These are phyloP conservation scores for Neurospora intermedia DNA, from an alignment of 495 filamentous ascomycete species.

Conservation along the genomic window DNA sequence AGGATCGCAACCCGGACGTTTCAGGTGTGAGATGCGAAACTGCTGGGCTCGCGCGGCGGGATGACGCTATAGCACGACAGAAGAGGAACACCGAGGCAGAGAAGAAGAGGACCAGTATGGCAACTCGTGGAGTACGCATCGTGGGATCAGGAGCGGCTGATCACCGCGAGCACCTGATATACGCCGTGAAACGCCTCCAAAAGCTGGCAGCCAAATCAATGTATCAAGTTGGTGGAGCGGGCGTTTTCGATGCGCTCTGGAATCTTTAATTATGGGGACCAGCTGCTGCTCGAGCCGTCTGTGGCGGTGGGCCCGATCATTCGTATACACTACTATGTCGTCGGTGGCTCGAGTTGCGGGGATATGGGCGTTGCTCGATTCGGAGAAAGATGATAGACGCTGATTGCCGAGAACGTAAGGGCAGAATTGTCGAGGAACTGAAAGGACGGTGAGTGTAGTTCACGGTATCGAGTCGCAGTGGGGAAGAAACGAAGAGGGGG, in stretches of 20 bases:
- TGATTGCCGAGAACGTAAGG: neutral
- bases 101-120: conserved; percentile 36
- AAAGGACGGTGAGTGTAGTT: neutral
- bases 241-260: neutral
- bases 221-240: neutral
- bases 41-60: conserved; percentile 15
- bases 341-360: neutral
- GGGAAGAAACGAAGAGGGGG: neutral
- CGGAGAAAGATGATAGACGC: neutral
- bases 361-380: neutral
- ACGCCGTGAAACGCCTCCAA: neutral
- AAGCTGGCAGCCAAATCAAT: neutral
- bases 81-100: conserved; percentile 37
- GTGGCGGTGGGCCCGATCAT: conserved; percentile 1
- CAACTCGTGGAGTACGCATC: conserved; percentile 38
- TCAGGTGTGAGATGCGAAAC: conserved; percentile 16
- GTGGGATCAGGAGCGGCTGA: conserved; percentile 5
- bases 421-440: neutral
- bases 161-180: neutral
- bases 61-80: conserved; percentile 30
- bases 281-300: conserved; percentile 2
- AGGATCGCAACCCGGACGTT: conserved; percentile 25
- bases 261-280: neutral
- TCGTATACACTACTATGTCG: neutral
- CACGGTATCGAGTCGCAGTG: neutral